A percentile compares a stretch with the other conserved stretches of the same genome.
Conservation (phyloP, 1,139 yeast genomes). For the Pichia sp. region DNA sequence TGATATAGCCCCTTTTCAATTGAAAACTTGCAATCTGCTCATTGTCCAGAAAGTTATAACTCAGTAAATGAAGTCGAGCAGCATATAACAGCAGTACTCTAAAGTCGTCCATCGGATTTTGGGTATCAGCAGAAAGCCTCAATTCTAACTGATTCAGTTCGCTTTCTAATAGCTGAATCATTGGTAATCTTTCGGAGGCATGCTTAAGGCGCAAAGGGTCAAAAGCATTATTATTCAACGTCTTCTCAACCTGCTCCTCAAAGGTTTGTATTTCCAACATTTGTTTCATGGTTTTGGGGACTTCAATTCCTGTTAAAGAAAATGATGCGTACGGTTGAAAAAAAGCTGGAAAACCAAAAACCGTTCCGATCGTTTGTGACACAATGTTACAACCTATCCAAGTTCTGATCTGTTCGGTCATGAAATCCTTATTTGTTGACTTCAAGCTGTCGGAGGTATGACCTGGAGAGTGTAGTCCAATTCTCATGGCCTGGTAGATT, state of each 20-base stretch:
- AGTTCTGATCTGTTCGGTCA: conserved; percentile 76
- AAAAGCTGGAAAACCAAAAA: conserved; percentile 92
- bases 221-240: conserved; percentile 67
- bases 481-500: conserved; percentile 82
- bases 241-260: conserved; percentile 79
- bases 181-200: conserved; percentile 65
- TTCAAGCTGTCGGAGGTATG: conserved; percentile 45
- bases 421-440: conserved; percentile 38
- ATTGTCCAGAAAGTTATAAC: conserved; percentile 77
- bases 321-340: conserved; percentile 78
- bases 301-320: conserved; percentile 41
- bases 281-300: conserved; percentile 61
- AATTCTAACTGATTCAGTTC: conserved; percentile 75
- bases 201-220: conserved; percentile 67
- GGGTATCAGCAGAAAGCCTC: conserved; percentile 36
- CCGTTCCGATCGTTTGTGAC: conserved; percentile 83
- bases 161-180: conserved; percentile 62
- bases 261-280: conserved; percentile 80
- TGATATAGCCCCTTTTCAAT: conserved; percentile 67
- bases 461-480: conserved; percentile 82
- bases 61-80: conserved; percentile 71
- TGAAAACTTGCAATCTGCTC: conserved; percentile 53
- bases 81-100: conserved; percentile 65
- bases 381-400: conserved; percentile 94
- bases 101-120: conserved; percentile 52